Base-by-base conservation (phyloP, 768 basidiomycete species). In the Peribolospora kevripleyi region DNA sequence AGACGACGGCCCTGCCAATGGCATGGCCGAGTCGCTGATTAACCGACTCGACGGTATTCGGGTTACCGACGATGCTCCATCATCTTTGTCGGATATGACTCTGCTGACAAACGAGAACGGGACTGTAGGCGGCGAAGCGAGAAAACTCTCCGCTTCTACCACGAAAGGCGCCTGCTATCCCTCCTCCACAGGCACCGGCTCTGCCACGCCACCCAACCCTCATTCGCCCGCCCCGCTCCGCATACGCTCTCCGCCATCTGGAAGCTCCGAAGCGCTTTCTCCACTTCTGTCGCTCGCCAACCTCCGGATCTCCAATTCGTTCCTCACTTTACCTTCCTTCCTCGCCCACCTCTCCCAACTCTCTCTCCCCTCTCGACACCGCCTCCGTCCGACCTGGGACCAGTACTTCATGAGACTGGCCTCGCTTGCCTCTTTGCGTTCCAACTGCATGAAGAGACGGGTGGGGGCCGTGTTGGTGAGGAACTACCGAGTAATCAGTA, bases 391-490 rank as follows among this genome's bases (percentile, higher is more conserved):
- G 2, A 53, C 60, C 1, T 61, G 60, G 60, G 60, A 61, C 56
- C 50, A 53, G 9, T 61, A 61, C 54, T 61, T 61, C 46, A 61
- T 61, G 60, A 56, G 50, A 2, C 59, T 60, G 48, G 59, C 58
- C 3, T 55, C 53, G 6, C 54, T 56, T 46, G 59, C 57, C 3
- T 52, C 52, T 1, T 45, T 55, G 10, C 54, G 50, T 42, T n/a
- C 86, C 4, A 93, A 93, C 64, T 93, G 90, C 65, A 93, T 95
- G 88, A 93, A 95, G 66, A 76, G 90, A 6, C 76, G 93, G 3
- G 93, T 98, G 0, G 93, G 93, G 6, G 90, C 90, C 0, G 78
- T 98, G 14, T 70, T 98, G 39, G 90, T 95, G 40, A 77, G 84
- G 0, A 80, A 69, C 48, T 68, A 70, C 45, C 62, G 71, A 14